Percentiles rank a stretch among this genome's conserved stretches.
phyloP scores from a whole-genome alignment of 345 rosid genomes.

The Eucalyptus melliodora region DNA sequence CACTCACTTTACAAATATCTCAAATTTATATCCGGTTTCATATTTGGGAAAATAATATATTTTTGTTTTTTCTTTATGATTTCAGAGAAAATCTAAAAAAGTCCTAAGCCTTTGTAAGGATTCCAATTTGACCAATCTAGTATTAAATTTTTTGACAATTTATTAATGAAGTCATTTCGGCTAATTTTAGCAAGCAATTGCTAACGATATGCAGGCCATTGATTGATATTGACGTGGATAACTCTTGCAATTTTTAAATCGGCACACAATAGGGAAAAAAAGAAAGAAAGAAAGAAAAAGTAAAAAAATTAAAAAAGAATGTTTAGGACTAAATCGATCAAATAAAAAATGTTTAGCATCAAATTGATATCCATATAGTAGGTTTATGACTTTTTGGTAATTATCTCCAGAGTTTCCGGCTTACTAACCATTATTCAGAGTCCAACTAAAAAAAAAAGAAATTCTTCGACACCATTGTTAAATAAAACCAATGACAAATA shows the following conservation, averaged over 20 bases:
- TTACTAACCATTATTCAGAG: neutral
- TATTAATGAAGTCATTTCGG: neutral
- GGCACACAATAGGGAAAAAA: neutral
- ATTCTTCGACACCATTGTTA: accelerated
- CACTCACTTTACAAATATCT: neutral
- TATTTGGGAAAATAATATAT: neutral
- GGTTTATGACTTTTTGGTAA: neutral
- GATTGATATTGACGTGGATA: neutral
- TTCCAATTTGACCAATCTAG: neutral
- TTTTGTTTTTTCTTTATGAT: neutral
- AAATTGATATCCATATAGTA: neutral
- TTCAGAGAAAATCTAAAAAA: neutral
- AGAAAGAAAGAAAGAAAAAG: too few species aligned
- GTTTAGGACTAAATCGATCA: neutral
- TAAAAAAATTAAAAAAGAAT: neutral
- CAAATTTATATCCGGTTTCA: neutral
- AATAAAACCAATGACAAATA: neutral
- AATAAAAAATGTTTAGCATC: neutral
- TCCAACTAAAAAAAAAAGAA: neutral
- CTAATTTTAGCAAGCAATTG: neutral
- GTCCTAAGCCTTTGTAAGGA: accelerated
- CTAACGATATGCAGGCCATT: accelerated
- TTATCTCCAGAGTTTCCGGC: neutral
- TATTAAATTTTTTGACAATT: neutral
- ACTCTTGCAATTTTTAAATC: neutral